A percentile compares a stretch with the other conserved stretches of the same genome.
Conservation (phyloP, 2,329 filamentous ascomycete species). For the Trichocomaceae sp. region DNA sequence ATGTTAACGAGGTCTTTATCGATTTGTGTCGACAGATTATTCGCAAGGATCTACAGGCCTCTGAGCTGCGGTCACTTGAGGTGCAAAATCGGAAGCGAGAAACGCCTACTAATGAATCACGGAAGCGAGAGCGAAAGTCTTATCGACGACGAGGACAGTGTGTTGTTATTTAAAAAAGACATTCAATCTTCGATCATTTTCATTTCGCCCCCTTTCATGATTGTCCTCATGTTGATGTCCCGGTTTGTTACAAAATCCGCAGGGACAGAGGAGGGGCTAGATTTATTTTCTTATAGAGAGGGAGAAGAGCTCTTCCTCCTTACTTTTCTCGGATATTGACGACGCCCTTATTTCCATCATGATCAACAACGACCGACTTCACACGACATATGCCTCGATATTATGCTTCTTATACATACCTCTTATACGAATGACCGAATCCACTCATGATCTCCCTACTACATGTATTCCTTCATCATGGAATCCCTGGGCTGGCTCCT, state of each 20-base stretch:
- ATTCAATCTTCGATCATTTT: neutral
- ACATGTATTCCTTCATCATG: neutral
- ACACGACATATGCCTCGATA: conserved; percentile 4
- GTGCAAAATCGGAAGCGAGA: conserved; percentile 30
- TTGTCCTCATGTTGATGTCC: neutral
- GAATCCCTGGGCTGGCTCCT: neutral
- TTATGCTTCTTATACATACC: neutral
- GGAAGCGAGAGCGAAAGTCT: conserved; percentile 28
- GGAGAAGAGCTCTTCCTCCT: conserved; percentile 19
- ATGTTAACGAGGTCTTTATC: conserved; percentile 84
- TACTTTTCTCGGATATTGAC: conserved; percentile 9
- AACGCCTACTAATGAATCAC: conserved; percentile 27
- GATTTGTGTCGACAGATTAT: conserved; percentile 81
- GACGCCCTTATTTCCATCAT: neutral
- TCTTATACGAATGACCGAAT: neutral
- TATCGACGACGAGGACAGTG: conserved; percentile 32
- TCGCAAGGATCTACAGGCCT: conserved; percentile 53
- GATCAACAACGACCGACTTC: neutral
- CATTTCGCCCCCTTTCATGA: conserved; percentile 3
- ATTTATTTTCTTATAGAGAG: neutral
- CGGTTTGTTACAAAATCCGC: too few species aligned
- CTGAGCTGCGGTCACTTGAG: conserved; percentile 25
- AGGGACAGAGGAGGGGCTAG: too few species aligned
- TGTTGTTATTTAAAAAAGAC: conserved; percentile 30
- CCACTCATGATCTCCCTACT: neutral